Percentiles rank a stretch among this genome's conserved stretches.
These are phyloP conservation scores for Xylariaceae sp. DNA, from an alignment of 2,329 filamentous ascomycete species.

Conservation along the genomic window DNA sequence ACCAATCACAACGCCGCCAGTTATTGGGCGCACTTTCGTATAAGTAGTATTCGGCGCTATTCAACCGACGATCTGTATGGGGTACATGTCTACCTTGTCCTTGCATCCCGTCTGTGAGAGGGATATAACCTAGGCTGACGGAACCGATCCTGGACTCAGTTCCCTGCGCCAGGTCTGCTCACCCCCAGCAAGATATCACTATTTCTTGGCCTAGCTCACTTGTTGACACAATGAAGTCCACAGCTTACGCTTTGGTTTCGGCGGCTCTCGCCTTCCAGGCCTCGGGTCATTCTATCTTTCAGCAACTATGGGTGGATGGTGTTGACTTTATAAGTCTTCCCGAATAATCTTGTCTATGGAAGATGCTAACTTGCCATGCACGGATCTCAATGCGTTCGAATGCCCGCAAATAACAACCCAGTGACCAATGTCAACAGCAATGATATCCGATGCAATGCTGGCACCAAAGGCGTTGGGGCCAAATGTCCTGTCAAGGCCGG, in stretches of 20 bases:
- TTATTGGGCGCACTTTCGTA: slow-evolving; percentile 31
- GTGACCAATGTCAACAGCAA: slow-evolving; percentile 52
- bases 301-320: slow-evolving; percentile 59
- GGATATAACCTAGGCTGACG: slow-evolving; percentile 22
- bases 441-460: slow-evolving; percentile 55
- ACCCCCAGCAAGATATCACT: slow-evolving; percentile 1
- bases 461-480: slow-evolving; percentile 43
- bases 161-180: slow-evolving; percentile 16
- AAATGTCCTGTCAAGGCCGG: slow-evolving; percentile 54
- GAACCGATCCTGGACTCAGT: neutral
- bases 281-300: slow-evolving; percentile 58
- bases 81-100: slow-evolving; percentile 23
- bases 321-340: slow-evolving; percentile 45
- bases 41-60: slow-evolving; percentile 35
- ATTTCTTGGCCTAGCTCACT: slow-evolving; percentile 15
- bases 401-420: slow-evolving; percentile 58
- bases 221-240: slow-evolving; percentile 47
- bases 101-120: slow-evolving; percentile 3
- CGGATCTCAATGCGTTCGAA: slow-evolving; percentile 54
- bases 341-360: neutral
- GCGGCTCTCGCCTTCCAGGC: slow-evolving; percentile 49
- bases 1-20: slow-evolving; percentile 33
- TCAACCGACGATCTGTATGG: slow-evolving; percentile 27
- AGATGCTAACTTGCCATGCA: slow-evolving; percentile 38
- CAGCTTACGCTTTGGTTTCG: slow-evolving; percentile 42